Evolutionary conservation across 352 stramenopile genomes (phyloP).

Genomic region (Pythium phragmitis): DNA sequence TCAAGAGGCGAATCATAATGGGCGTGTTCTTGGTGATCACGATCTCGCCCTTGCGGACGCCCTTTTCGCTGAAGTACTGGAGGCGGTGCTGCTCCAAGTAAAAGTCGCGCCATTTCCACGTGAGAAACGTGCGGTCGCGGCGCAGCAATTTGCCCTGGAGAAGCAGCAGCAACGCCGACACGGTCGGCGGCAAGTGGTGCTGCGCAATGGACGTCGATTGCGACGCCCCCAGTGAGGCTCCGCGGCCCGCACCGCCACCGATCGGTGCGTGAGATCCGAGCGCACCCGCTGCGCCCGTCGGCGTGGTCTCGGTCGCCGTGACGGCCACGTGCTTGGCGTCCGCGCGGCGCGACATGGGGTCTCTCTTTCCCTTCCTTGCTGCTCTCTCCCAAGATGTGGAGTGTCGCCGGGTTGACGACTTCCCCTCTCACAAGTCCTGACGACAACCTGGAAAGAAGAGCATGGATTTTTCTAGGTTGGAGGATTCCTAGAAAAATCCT

Average conservation of each 20-base stretch:
- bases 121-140: slow-evolving; percentile 71
- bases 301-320: slow-evolving; percentile 1
- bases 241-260: slow-evolving; percentile 1
- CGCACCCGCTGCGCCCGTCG: not conserved
- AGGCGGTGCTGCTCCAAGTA: slow-evolving; percentile 64
- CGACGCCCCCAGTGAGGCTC: not conserved
- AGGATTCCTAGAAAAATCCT: not conserved
- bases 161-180: slow-evolving; percentile 27
- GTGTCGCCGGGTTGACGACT: slow-evolving; percentile 4
- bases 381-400: not conserved
- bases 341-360: slow-evolving; percentile 15
- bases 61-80: slow-evolving; percentile 80
- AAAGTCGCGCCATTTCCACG: slow-evolving; percentile 86
- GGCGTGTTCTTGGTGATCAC: slow-evolving; percentile 53
- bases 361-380: not conserved
- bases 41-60: slow-evolving; percentile 74
- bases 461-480: not conserved
- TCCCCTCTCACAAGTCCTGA: not conserved
- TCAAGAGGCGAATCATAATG: slow-evolving; percentile 71
- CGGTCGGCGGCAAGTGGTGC: slow-evolving; percentile 10
- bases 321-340: slow-evolving; percentile 9
- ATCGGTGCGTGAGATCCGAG: not conserved
- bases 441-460: not conserved
- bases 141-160: slow-evolving; percentile 74
- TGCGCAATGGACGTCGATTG: not conserved